Conservation (phyloP, 371 early-diverging fungal genomes). For the Mortierella sp. region DNA sequence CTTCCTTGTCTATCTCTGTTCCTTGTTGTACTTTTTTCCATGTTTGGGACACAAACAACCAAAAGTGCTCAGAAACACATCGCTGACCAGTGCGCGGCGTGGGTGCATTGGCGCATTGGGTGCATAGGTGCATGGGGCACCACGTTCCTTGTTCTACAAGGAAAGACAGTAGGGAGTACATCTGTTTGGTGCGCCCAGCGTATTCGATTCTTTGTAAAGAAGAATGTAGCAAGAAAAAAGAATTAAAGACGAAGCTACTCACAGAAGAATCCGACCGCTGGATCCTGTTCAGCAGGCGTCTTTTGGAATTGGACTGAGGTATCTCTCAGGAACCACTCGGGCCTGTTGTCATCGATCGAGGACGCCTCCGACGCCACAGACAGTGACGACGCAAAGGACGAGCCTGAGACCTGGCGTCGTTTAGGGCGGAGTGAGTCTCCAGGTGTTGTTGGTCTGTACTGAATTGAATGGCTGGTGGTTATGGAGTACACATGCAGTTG, state of each 20-base stretch:
- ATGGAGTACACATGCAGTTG: neutral
- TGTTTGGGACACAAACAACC: no score
- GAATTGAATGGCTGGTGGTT: neutral
- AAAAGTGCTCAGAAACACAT: neutral
- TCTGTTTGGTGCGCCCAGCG: no score
- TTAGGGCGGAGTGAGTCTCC: neutral
- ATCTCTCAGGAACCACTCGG: conserved; percentile 39
- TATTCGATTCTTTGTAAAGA: no score
- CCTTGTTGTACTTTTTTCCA: neutral
- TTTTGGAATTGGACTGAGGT: conserved; percentile 40
- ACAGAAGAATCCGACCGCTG: conserved; percentile 51
- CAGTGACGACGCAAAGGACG: conserved; percentile 3
- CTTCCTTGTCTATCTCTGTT: neutral
- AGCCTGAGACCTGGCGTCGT: neutral
- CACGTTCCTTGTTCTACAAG: neutral
- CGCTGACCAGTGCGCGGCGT: no score
- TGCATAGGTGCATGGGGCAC: neutral
- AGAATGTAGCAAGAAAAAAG: neutral
- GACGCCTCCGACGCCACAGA: conserved; percentile 1
- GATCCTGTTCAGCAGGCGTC: conserved; percentile 38
- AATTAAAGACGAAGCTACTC: neutral
- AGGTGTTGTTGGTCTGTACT: neutral
- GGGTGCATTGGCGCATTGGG: no score
- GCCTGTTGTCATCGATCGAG: conserved; percentile 13
- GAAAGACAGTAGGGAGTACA: no score